A percentile compares a stretch with the other conserved stretches of the same genome.
Conservation (phyloP, 2,329 filamentous ascomycete species). For the Aspergillus fructus region DNA sequence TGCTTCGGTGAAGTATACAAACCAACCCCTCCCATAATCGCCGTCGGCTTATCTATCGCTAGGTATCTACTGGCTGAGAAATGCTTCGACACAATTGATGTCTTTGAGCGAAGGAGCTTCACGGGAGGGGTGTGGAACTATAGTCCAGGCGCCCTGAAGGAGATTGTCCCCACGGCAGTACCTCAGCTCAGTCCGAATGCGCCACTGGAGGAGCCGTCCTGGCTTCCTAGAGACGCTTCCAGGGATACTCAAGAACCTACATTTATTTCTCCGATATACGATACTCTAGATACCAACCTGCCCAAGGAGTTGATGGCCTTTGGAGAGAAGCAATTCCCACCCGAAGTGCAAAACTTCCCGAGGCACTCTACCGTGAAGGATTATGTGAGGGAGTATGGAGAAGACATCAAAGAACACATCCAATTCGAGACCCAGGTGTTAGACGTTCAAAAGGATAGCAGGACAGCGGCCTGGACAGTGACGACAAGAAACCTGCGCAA, state of each 20-base stretch:
- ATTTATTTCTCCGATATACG: constrained; percentile 83
- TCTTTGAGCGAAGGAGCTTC: constrained; percentile 78
- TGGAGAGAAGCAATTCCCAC: constrained; percentile 66
- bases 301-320: constrained; percentile 78
- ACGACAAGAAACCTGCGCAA: constrained; percentile 53
- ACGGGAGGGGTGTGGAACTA: constrained; percentile 89
- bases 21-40: neutral
- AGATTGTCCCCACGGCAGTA: constrained; percentile 47
- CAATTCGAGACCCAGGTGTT: constrained; percentile 69
- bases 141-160: constrained; percentile 51
- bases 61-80: constrained; percentile 72
- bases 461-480: constrained; percentile 59
- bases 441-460: constrained; percentile 50
- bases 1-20: constrained; percentile 65
- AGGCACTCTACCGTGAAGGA: constrained; percentile 66
- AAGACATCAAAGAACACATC: constrained; percentile 66
- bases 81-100: constrained; percentile 65
- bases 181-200: constrained; percentile 67
- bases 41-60: constrained; percentile 17
- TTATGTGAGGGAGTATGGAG: constrained; percentile 72
- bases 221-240: constrained; percentile 33
- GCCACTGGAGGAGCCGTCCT: constrained; percentile 63
- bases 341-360: constrained; percentile 70
- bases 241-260: constrained; percentile 45
- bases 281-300: constrained; percentile 81